phyloP scores from a whole-genome alignment of 768 basidiomycete genomes.

The Lentinula edodes region DNA sequence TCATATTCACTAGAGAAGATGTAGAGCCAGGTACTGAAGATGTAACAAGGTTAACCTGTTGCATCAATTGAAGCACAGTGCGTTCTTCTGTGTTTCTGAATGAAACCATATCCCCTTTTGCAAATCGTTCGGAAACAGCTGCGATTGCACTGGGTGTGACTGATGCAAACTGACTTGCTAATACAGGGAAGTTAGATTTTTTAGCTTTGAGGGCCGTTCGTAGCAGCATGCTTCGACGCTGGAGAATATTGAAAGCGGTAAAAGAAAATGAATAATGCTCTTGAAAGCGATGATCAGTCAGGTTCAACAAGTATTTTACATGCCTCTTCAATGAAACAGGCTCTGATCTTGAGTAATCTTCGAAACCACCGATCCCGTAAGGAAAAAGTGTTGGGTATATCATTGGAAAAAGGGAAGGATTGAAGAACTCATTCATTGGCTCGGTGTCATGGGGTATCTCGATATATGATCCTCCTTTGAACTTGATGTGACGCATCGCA shows the following conservation, averaged over 20 bases:
- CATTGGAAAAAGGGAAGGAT: slow-evolving; percentile 30
- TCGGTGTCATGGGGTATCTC: slow-evolving; percentile 23
- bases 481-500: slow-evolving; percentile 13
- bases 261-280: slow-evolving; percentile 37
- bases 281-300: slow-evolving; percentile 27
- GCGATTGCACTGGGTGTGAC: slow-evolving; percentile 19
- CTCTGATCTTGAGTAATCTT: slow-evolving; percentile 18
- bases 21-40: too few relatives aligned
- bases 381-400: slow-evolving; percentile 39
- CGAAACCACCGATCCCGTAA: slow-evolving; percentile 36
- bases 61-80: slow-evolving; percentile 17
- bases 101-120: slow-evolving; percentile 13
- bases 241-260: slow-evolving; percentile 34
- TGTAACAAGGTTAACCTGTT: slow-evolving; percentile 11
- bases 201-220: slow-evolving; percentile 26
- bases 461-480: slow-evolving; percentile 19
- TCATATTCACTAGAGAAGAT: too few relatives aligned
- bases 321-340: slow-evolving; percentile 26
- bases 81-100: slow-evolving; percentile 21
- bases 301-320: slow-evolving; percentile 23
- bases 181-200: slow-evolving; percentile 13
- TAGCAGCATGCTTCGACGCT: slow-evolving; percentile 23
- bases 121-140: slow-evolving; percentile 16
- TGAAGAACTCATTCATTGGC: slow-evolving; percentile 30
- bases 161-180: slow-evolving; percentile 19